Conservation (phyloP, 2,329 filamentous ascomycete genomes). For the Claviceps monticola region DNA sequence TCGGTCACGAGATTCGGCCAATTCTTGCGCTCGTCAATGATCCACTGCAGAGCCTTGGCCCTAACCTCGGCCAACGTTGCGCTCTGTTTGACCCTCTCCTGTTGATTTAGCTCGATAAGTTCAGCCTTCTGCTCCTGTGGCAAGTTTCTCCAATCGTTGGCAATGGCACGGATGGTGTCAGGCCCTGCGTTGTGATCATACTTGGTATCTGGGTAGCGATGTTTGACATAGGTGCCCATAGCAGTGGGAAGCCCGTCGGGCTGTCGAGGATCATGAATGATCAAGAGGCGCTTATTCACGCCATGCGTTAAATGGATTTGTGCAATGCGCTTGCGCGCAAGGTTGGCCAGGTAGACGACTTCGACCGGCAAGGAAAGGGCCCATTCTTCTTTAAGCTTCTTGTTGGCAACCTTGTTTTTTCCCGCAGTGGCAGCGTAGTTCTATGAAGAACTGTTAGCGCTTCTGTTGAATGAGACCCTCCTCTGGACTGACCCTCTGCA, state of each 20-base stretch:
- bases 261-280: constrained; percentile 32
- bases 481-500: neutral
- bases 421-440: constrained; percentile 18
- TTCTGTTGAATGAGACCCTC: neutral
- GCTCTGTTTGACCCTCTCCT: too few species aligned
- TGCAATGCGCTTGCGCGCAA: constrained; percentile 22
- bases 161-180: constrained; percentile 14
- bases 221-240: constrained; percentile 14
- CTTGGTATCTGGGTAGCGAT: constrained; percentile 16
- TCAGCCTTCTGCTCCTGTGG: constrained; percentile 8
- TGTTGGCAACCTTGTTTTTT: constrained; percentile 29
- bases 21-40: too few species aligned
- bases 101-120: too few species aligned
- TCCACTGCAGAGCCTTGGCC: too few species aligned
- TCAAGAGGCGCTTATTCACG: constrained; percentile 11
- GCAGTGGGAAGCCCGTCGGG: constrained; percentile 15
- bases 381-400: constrained; percentile 30
- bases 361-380: constrained; percentile 26
- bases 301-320: constrained; percentile 16
- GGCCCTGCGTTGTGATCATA: constrained; percentile 11
- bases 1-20: too few species aligned
- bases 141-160: constrained; percentile 29
- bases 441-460: constrained; percentile 8
- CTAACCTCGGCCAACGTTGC: too few species aligned
- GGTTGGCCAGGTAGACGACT: constrained; percentile 32